Conservation (phyloP, 2,329 filamentous ascomycete species). For the Beauveria australis region DNA sequence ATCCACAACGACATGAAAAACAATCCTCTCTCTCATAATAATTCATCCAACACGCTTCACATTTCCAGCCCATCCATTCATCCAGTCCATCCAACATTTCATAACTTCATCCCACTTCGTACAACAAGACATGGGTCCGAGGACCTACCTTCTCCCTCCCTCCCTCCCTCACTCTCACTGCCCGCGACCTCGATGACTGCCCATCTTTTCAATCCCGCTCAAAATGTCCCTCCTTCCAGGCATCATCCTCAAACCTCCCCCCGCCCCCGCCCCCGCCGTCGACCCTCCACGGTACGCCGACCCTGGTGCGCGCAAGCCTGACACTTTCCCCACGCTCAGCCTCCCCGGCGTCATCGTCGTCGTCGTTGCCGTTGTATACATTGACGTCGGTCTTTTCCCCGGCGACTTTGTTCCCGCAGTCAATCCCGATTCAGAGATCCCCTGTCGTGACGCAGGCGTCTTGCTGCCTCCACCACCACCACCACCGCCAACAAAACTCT, state of each 20-base stretch:
- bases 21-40: background rate
- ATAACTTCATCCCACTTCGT: too few species aligned
- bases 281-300: conserved; percentile 31
- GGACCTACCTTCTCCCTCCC: too few species aligned
- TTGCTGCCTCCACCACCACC: background rate
- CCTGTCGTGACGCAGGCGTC: background rate
- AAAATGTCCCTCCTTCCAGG: conserved; percentile 56
- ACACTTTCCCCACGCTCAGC: conserved; percentile 46
- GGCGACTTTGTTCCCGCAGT: conserved; percentile 14
- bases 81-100: background rate
- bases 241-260: conserved; percentile 35
- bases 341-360: conserved; percentile 25
- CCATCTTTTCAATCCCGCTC: conserved; percentile 85
- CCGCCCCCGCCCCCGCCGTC: conserved; percentile 19
- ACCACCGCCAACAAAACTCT: conserved; percentile 24
- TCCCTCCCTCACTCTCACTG: background rate
- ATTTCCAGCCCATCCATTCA: background rate
- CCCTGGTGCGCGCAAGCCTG: conserved; percentile 54
- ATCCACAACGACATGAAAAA: background rate
- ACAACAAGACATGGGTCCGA: too few species aligned
- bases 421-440: conserved; percentile 15
- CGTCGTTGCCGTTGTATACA: background rate
- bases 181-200: conserved; percentile 45
- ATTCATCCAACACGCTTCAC: background rate
- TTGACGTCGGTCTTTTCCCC: conserved; percentile 13